phyloP scores from a whole-genome alignment of 2,329 filamentous ascomycete species.

The Neopestalotiopsis sp. region DNA sequence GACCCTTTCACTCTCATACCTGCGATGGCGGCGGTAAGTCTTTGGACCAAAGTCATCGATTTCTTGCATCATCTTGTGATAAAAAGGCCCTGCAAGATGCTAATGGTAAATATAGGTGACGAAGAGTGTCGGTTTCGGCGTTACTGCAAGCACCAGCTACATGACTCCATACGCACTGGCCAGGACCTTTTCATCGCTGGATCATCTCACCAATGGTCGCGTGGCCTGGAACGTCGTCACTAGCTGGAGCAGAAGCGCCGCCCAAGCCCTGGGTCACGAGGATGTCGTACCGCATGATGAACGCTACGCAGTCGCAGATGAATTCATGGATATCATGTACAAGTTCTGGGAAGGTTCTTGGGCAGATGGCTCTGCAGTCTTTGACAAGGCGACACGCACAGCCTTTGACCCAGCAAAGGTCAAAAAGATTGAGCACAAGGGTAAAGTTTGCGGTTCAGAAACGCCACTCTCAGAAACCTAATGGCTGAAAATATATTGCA shows the following conservation, averaged over 20 bases:
- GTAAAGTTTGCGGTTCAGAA: conserved; percentile 8
- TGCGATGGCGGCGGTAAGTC: conserved; percentile 22
- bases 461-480: neutral
- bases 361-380: conserved; percentile 20
- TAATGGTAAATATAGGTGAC: conserved; percentile 5
- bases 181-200: conserved; percentile 21
- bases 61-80: too few relatives aligned
- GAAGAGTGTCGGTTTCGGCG: conserved; percentile 22
- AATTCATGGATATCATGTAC: conserved; percentile 28
- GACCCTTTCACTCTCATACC: conserved; percentile 20
- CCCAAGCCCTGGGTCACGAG: conserved; percentile 22
- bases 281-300: conserved; percentile 26
- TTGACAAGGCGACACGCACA: conserved; percentile 13
- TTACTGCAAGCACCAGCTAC: conserved; percentile 24
- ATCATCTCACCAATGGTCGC: conserved; percentile 24
- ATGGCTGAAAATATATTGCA: neutral
- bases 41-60: too few relatives aligned
- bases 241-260: conserved; percentile 25
- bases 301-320: conserved; percentile 29
- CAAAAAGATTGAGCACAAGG: conserved; percentile 22
- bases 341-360: conserved; percentile 26
- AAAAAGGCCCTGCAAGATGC: neutral
- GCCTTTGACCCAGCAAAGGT: conserved; percentile 19
- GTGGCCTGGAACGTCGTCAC: conserved; percentile 32
- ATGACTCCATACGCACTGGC: conserved; percentile 22